These are phyloP conservation scores for Populus ilicifolia DNA, from an alignment of 345 rosid species.

Conservation along the genomic window DNA sequence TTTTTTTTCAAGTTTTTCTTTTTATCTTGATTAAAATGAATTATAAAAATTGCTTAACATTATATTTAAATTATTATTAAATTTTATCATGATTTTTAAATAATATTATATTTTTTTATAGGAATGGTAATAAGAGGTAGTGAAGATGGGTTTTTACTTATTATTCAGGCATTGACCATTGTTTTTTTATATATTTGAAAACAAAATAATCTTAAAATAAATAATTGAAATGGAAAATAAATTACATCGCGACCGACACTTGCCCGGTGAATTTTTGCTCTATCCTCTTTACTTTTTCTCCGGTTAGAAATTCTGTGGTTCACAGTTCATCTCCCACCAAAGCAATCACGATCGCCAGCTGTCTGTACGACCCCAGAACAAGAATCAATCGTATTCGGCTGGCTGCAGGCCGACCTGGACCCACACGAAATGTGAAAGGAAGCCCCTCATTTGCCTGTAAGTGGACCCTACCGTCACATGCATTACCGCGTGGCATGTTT, in stretches of 20 bases:
- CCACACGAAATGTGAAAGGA: not conserved
- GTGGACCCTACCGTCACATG: constrained; percentile 25
- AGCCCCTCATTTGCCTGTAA: not conserved
- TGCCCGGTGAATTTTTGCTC: not conserved
- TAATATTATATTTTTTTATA: too few species aligned
- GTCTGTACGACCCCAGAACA: not conserved
- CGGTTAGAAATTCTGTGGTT: constrained; percentile 19
- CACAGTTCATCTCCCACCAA: constrained; percentile 36
- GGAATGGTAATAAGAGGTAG: too few species aligned
- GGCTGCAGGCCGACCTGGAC: not conserved
- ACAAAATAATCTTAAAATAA: too few species aligned
- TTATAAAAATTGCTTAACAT: too few species aligned
- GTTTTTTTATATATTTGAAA: too few species aligned
- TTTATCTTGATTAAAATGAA: too few species aligned
- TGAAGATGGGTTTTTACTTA: too few species aligned
- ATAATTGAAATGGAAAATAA: too few species aligned
- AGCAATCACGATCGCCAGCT: constrained; percentile 35
- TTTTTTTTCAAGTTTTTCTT: too few species aligned
- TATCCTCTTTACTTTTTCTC: not conserved
- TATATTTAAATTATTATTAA: too few species aligned
- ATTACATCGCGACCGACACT: not conserved
- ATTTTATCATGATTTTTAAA: too few species aligned
- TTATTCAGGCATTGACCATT: too few species aligned
- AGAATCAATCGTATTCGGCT: not conserved
- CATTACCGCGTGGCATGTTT: constrained; percentile 22